These are phyloP conservation scores for Juglanconis sp. DNA, from an alignment of 2,329 filamentous ascomycete genomes.

Conservation along the genomic window DNA sequence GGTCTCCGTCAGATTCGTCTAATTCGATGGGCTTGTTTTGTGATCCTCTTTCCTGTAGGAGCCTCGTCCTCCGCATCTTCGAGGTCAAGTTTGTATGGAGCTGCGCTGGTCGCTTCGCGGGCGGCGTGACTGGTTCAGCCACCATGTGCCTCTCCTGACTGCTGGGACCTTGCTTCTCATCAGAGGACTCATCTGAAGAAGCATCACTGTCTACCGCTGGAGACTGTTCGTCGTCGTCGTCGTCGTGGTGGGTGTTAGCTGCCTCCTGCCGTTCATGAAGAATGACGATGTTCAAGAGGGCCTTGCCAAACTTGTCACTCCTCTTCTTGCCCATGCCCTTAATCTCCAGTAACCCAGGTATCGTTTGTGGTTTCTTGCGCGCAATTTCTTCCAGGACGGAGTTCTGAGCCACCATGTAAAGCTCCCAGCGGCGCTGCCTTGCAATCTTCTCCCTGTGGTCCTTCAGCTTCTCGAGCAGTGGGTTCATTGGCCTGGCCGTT, in stretches of 20 bases:
- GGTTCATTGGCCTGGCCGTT: neutral
- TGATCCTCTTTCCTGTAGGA: neutral
- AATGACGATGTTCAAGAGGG: slow-evolving; percentile 1
- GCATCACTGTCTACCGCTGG: neutral
- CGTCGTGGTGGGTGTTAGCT: neutral
- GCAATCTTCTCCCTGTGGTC: neutral
- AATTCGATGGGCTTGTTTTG: neutral
- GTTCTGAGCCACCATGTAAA: neutral
- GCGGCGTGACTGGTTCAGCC: neutral
- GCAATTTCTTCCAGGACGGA: neutral
- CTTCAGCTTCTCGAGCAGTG: neutral
- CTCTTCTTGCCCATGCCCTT: slow-evolving; percentile 1
- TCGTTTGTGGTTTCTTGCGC: neutral
- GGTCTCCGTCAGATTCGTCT: neutral
- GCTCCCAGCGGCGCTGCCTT: neutral
- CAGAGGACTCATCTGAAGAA: neutral
- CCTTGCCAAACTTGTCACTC: neutral
- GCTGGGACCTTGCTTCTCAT: neutral
- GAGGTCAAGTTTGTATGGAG: neutral
- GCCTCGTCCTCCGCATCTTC: neutral
- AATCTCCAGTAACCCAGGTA: neutral
- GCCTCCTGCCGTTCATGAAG: neutral
- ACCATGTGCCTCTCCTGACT: neutral
- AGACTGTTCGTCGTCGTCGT: neutral
- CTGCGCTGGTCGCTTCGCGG: neutral